Conservation (phyloP, 306 rosid species). For the Acacia crassicarpa region DNA sequence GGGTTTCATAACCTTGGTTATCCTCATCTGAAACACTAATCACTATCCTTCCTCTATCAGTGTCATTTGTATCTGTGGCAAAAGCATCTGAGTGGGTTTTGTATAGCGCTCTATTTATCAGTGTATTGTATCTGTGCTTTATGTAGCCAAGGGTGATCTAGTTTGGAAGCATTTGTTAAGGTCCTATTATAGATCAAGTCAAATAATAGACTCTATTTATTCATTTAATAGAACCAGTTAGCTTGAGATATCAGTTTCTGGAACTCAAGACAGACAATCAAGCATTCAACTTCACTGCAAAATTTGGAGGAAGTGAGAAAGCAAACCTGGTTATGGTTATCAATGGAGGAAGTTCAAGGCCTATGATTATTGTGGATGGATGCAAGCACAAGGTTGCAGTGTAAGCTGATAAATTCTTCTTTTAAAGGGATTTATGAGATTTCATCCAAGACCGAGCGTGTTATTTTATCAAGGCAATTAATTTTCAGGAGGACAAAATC, state of each 20-base stretch:
- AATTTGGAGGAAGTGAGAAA: neutral
- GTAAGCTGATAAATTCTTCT: neutral
- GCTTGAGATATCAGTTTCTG: neutral
- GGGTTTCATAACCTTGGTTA: no score
- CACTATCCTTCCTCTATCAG: no score
- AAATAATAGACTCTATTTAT: no score
- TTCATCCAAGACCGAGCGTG: neutral
- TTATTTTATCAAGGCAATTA: neutral
- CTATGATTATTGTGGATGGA: neutral
- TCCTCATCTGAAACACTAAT: no score
- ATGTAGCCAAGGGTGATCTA: no score
- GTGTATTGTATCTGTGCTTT: no score
- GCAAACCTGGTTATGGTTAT: neutral
- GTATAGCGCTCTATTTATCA: no score
- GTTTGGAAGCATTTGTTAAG: no score
- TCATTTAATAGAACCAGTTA: neutral
- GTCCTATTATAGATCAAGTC: no score
- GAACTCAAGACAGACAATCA: neutral
- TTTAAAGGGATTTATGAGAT: neutral
- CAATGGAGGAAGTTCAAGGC: neutral
- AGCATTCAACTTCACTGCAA: neutral
- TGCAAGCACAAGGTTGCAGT: neutral
- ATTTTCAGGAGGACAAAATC: no score
- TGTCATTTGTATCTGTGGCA: no score
- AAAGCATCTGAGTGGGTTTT: no score